Evolutionary conservation across 2,329 filamentous ascomycete genomes (phyloP), one percentile per base, ranked within the genome.

Genomic region (Penicillium crustosum): DNA sequence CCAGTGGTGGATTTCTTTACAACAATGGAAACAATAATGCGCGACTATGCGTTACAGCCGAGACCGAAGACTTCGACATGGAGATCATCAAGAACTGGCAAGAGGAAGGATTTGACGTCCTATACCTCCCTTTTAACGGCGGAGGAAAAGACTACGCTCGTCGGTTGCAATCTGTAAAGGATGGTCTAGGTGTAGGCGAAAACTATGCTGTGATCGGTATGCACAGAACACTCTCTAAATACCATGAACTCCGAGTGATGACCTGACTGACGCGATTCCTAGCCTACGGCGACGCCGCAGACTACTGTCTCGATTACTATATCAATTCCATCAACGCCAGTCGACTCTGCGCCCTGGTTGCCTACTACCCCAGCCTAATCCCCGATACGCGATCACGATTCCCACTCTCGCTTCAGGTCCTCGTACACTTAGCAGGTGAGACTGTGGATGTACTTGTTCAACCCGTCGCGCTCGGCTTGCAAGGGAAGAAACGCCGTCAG

Each of bases 221-320:
- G 72, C 62, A 13, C 43, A 17, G 17, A 42, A 45, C n/a, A 13
- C 21, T 45, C 3, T 27, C 2, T 36, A 9, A 23, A 9, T 5
- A 25, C 2, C 3, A 25, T 2, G 3, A 15, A 43, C 12, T n/a
- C 23, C 17, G 3, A n/a, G 15, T 23, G 10, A 33, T 21, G 6
- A 17, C 47, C 13, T 23, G 9, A 45, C 33, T 57, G 43, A 53
- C 48, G 2, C 3, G 2, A 12, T 49, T 23, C 45, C 41, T 61
- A 87, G 86, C 86, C 19, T 88, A 83, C 64, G 86, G 84, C 10
- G 81, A 85, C 51, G 85, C 86, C 9, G 86, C 85, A n/a, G 73
- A 82, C 15, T 74, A 82, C 35, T 84, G 82, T 48, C 78, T 88
- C 43, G 82, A 86, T 53, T 79, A 82, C 13, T 85, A 82, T 60